These are phyloP conservation scores for Trichoderma sp. DNA, from an alignment of 2,329 filamentous ascomycete genomes.

Conservation along the genomic window DNA sequence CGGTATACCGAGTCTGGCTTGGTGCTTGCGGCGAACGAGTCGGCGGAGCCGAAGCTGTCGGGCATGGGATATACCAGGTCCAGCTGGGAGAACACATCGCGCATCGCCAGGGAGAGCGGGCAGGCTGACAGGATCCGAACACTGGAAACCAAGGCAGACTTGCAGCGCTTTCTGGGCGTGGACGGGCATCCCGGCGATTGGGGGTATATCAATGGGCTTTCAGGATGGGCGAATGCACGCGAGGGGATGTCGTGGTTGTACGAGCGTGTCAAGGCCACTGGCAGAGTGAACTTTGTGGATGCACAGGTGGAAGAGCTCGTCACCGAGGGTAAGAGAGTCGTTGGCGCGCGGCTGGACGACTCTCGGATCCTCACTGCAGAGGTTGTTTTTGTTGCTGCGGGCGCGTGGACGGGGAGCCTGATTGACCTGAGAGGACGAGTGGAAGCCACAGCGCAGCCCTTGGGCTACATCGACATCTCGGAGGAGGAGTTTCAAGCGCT, in stretches of 20 bases:
- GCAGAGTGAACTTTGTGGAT: conserved; percentile 58
- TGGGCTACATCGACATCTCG: conserved; percentile 77
- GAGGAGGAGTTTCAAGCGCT: conserved; percentile 69
- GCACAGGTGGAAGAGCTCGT: conserved; percentile 52
- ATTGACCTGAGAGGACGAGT: conserved; percentile 76
- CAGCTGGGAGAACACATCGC: conserved; percentile 63
- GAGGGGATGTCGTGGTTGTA: conserved; percentile 68
- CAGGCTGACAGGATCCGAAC: conserved; percentile 47
- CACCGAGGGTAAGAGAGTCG: conserved; percentile 46
- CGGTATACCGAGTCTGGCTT: conserved; percentile 73
- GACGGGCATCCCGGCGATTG: conserved; percentile 59
- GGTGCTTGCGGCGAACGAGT: conserved; percentile 61
- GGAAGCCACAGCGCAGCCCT: conserved; percentile 77
- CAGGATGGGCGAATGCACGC: conserved; percentile 81
- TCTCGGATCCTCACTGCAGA: conserved; percentile 57
- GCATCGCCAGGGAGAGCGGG: conserved; percentile 47
- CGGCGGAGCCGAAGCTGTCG: conserved; percentile 42
- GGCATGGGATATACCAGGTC: conserved; percentile 61
- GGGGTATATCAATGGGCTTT: conserved; percentile 73
- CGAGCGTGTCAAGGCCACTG: conserved; percentile 54
- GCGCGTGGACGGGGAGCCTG: conserved; percentile 81
- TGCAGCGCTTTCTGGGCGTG: conserved; percentile 51
- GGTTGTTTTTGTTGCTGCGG: conserved; percentile 77
- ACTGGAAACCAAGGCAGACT: conserved; percentile 49
- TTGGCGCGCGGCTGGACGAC: conserved; percentile 54